Evolutionary conservation across 192 early-diverging fungal species (phyloP), one percentile per base, ranked within the genome.

Genomic region (Gryganskiella cystojenkinii): DNA sequence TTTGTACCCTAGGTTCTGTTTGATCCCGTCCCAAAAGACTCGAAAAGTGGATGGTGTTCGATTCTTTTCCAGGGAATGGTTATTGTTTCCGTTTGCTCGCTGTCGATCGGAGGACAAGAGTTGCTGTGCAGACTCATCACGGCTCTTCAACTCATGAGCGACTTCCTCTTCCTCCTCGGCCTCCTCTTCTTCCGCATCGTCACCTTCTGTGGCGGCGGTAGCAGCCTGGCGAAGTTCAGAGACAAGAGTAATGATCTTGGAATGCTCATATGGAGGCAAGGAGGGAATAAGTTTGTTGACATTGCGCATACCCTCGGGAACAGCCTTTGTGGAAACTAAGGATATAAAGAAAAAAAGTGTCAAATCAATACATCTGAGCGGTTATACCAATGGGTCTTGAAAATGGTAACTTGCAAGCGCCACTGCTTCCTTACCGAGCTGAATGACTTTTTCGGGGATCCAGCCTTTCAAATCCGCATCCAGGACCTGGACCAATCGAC

Each of bases 381-480:
- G n/a, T n/a, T n/a, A 8, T 10, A 22, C 28, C 17, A 5, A 14
- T 31, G 10, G 7, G 25, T 33, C 3, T 4, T 15, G 2, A 52
- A 25, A 40, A 57, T 0, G 2, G 27, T 20, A 4, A 44, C 3
- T 22, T 1, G 31, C 9, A 27, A 8, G 15, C 14, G 37, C n/a
- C n/a, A n/a, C n/a, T n/a, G n/a, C n/a, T 37, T 19, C 22, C 45
- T 44, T 69, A 71, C 79, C 70, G 30, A 81, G 44, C 50, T 72
- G 65, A 54, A 73, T 81, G 27, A 80, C 70, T 31, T 67, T 72
- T 11, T 73, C 70, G 8, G 70, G 79, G 24, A 80, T 80, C 79
- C 79, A 80, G 6, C 79, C 79, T 34, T 80, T 80, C 54, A 71
- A 43, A 53, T 80, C 70, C 5, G 70, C 70, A 68, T 80, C 78